Base-by-base conservation (phyloP, 441 rosid genomes). In the Flueggea neowawraea region DNA sequence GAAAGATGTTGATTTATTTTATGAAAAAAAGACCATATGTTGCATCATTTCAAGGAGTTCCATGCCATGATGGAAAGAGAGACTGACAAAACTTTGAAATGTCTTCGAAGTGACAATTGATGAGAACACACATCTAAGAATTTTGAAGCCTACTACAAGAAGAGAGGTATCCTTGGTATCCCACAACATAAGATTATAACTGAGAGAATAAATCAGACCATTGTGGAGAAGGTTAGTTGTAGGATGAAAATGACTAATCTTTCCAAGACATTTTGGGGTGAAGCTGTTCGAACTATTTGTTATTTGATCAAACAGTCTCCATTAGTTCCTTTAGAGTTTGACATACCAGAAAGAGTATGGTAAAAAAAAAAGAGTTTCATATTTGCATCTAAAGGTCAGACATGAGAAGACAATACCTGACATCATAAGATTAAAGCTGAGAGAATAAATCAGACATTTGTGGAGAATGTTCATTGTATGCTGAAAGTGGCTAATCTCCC, bases 41-140 rank as follows among this genome's bases (percentile, higher is more conserved):
- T 69, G 0, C 1, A 63, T 2, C 6, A 1, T 6, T 63, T 63
- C 7, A 10, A 63, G 10, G 12, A 58, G 5, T 63, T 63, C 39
- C 60, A 58, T 58, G 17, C 39, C 8, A 57, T 52, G 32, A 55
- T 69, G 9, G 55, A 69, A 12, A 43, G 48, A 16, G 28, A 58
- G 16, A 57, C 28, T 43, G 6, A 31, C 0, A 16, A 0, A 0
- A 4, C 8, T 0, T 51, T 69, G 17, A 69, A 47, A 41, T 60
- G 50, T 60, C 17, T 54, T 10, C 36, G 11, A 0, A 15, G 5
- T 5, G 53, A 59, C 31, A 58, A 54, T 47, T 15, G 64, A 7
- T 52, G 60, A 2, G 60, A 52, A 16, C 58, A 64, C 43, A 58
- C 59, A 0, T 53, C 60, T 2, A 9, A 31, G 2, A 44, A 31